Conservation (phyloP, 2,329 filamentous ascomycete genomes). For the Trichocomaceae sp. region DNA sequence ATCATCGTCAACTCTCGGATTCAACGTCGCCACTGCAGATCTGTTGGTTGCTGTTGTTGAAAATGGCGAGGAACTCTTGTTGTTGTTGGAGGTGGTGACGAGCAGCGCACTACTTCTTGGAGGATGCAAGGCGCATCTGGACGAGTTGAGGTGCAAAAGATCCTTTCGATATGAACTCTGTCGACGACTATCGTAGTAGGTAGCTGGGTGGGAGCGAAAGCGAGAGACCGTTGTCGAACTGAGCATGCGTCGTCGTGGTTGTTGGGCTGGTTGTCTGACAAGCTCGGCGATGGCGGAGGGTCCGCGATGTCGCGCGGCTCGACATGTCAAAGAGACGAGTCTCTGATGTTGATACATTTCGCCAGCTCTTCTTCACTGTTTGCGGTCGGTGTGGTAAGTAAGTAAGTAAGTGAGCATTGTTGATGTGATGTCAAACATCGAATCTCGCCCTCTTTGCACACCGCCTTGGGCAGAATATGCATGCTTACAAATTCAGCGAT, state of each 20-base stretch:
- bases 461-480: slow-evolving; percentile 11
- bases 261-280: background rate
- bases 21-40: slow-evolving; percentile 45
- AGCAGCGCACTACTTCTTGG: background rate
- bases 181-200: background rate
- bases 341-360: slow-evolving; percentile 4
- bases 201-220: slow-evolving; percentile 18
- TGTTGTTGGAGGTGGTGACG: background rate
- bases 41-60: slow-evolving; percentile 23
- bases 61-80: slow-evolving; percentile 28
- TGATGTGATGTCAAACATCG: background rate
- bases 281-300: background rate
- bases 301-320: slow-evolving; percentile 2
- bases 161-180: background rate
- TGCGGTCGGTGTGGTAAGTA: too few species aligned
- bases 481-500: slow-evolving; percentile 12
- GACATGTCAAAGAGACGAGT: slow-evolving; percentile 1
- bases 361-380: background rate
- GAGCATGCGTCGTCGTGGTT: background rate
- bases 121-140: background rate
- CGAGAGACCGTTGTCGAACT: slow-evolving; percentile 6
- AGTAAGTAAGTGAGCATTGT: too few species aligned
- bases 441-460: slow-evolving; percentile 5
- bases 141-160: too few species aligned
- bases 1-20: slow-evolving; percentile 73